Base-by-base conservation (phyloP, 129 eudicot genomes). In the Solidago caesia region DNA sequence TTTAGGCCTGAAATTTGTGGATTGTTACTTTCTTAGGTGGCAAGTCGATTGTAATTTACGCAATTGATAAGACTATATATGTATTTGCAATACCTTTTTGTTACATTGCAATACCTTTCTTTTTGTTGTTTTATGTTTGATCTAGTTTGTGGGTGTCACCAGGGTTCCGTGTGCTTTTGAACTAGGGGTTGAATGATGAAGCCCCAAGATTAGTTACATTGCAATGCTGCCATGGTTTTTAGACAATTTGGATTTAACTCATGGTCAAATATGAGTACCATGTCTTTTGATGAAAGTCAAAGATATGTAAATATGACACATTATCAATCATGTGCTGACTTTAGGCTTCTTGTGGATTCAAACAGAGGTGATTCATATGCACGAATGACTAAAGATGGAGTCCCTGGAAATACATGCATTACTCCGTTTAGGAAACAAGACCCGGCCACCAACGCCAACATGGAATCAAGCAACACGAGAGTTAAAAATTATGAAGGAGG, bases 191-290 rank as follows among this genome's bases (percentile, higher is more conserved):
- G 44, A 29, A 29, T 29, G 39, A 1, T 29, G 39, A 29, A 29
- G 39, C 39, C 39, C 44, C 9, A 10, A 7, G 9, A 60, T 60
- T 4, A 26, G 41, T 27, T 60, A 21, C 7, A 60, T 27, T 60
- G 70, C 47, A 80, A 57, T 7, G 60, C 47, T 52, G 7, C 82
- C 43, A 53, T 70, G 72, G 71, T 55, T 64, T 41, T 62, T 49
- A 72, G 56, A 45, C 75, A 85, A 14, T 68, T 80, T 61, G 75
- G 79, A 44, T 75, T 26, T n/a, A 84, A 59, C 73, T 79, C 83
- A 52, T 49, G 78, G 57, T 78, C 89, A 59, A 81, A 70, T 61
- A 58, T 80, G 67, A 70, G 68, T 27, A 79, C 84, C 45, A 65
- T 76, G 75, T 58, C 73, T 16, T 53, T 49, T 44, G 73, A 68